Conservation (phyloP, 1,284 basidiomycete species). For the Ceratobasidium sp. region DNA sequence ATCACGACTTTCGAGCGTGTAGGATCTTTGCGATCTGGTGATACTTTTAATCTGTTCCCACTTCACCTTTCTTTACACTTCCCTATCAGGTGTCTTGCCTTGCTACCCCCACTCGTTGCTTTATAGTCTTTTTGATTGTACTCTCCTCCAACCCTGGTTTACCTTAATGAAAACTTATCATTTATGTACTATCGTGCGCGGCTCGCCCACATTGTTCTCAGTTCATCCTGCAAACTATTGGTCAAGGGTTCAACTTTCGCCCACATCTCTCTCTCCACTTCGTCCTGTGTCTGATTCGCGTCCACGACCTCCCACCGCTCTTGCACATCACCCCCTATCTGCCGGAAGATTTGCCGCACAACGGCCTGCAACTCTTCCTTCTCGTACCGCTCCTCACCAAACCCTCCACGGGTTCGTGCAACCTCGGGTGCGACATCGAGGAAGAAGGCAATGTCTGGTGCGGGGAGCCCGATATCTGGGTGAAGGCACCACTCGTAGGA, state of each 20-base stretch:
- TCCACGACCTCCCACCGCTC: constrained; percentile 31
- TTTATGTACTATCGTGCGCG: constrained; percentile 18
- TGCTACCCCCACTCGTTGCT: constrained; percentile 14
- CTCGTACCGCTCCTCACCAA: constrained; percentile 92
- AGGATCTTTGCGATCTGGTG: background rate
- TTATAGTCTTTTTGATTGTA: constrained; percentile 4
- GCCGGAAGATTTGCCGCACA: constrained; percentile 75
- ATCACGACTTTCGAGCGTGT: constrained; percentile 68
- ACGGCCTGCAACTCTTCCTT: constrained; percentile 78
- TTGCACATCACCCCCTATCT: constrained; percentile 66
- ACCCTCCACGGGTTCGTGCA: constrained; percentile 84
- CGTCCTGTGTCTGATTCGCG: constrained; percentile 51
- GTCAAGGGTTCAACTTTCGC: constrained; percentile 19
- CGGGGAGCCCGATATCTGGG: constrained; percentile 88
- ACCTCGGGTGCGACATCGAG: constrained; percentile 83
- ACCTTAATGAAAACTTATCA: constrained; percentile 34
- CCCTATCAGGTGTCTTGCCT: background rate
- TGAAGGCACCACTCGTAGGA: constrained; percentile 83
- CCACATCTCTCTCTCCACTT: constrained; percentile 43
- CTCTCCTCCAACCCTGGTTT: background rate
- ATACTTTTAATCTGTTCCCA: background rate
- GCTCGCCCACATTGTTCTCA: constrained; percentile 21
- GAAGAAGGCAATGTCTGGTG: constrained; percentile 91
- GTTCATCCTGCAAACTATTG: constrained; percentile 5
- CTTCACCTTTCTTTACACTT: constrained; percentile 32